Base-by-base conservation (phyloP, 176 grass and related monocot genomes). In the Musa itinerans region DNA sequence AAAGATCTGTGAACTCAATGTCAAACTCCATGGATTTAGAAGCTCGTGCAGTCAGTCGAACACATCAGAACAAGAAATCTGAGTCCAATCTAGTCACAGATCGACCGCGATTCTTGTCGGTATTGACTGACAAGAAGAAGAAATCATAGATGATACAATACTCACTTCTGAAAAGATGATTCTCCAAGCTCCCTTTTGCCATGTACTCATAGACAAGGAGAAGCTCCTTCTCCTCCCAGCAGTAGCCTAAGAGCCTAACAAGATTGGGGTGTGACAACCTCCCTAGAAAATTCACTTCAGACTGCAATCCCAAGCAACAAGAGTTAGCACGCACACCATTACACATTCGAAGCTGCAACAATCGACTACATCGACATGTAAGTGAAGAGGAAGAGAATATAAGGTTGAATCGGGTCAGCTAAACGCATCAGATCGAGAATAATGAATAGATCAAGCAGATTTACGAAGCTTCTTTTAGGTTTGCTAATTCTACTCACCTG, bases 191-290 rank as follows among this genome's bases (percentile, higher is more conserved):
- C 34, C 91, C 91, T 67, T 79, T 94, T n/a, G 78, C 13, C 96
- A 99, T 86, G 84, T 84, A 99, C 77, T 99, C 96, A 65, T 99
- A 99, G 16, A 94, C 90, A 16, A 99, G 86, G 25, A 99, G 88
- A 13, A 99, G 88, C 76, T 99, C 88, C 74, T 63, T 82, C 22
- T 99, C 84, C 73, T 95, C 96, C 76, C 83, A 81, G 81, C 96
- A 92, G 78, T 92, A 99, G 9, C 96, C 96, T 54, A 99, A 83
- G 77, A 99, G 83, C 79, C 76, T 92, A 66, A 99, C 91, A 21
- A 94, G 80, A 71, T 95, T 99, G 43, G 96, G 96, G 78, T 94
- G 91, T 51, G 89, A 87, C 34, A 95, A 50, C 63, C 85, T 86
- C 15, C 96, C 96, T 51, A 99, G 72, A 81, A 99, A 99, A 81